Evolutionary conservation across 1,284 basidiomycete genomes (phyloP), one percentile per base, ranked within the genome.

Genomic region (Ustilago sp.): DNA sequence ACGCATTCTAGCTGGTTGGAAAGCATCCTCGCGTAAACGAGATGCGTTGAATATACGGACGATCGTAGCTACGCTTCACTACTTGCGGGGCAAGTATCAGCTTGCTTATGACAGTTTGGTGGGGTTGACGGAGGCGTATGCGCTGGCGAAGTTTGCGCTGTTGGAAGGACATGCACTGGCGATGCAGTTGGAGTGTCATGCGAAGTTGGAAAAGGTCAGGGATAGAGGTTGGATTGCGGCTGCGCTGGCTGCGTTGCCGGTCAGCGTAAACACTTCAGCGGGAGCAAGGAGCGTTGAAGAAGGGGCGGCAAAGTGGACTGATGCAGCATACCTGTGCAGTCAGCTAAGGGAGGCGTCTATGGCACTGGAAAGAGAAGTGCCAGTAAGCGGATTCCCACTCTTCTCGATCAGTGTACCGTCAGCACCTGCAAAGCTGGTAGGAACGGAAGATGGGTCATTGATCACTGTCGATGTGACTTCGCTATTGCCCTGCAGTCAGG

Each of bases 21-120:
- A 63, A 35, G 91, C 90, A 67, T 91, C 92, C 15, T 92, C 92
- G 5, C 90, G 94, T 56, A 89, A 91, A 55, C 93, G 95, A 81
- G 94, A 93, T 80, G 93, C 93, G 1, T 87, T 95, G 48, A 92
- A 92, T 80, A 87, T 97, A 52, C 93, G 94, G 80, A 92, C 92
- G 2, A 91, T 90, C 80, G 88, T 98, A 3, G 95, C 94, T 0
- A 92, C 92, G 8, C 89, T 98, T 23, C 93, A 97, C 79, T 86
- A 92, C 31, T 43, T 74, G 59, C 68, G 47, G 48, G 34, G 53
- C 39, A 48, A 59, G 28, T 48, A 71, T 68, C 43, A 73, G n/a
- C 17, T 57, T 17, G 72, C 70, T 1, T 67, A 62, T 50, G 63
- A 59, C 13, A 57, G 59, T 17, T 57, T 77, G 71, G 38, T 39